A percentile compares a stretch with the other conserved stretches of the same genome.
Evolutionary conservation across 805 yeast genomes (phyloP).

Genomic region (Kregervanrija fluxuum): DNA sequence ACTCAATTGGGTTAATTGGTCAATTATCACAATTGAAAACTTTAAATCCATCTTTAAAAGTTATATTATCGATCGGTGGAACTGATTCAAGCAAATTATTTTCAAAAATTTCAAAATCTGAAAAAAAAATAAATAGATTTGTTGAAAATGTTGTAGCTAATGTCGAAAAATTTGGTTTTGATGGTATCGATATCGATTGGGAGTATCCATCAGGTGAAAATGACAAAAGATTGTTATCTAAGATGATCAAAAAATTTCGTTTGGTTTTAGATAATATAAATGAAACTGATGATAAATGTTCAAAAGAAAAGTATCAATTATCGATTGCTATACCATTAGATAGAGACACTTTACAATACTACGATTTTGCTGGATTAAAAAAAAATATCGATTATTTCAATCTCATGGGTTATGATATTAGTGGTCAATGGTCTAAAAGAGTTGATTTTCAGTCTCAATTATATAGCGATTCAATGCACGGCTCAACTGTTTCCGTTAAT

Average conservation of each 20-base stretch:
- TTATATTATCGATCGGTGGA: conserved; percentile 81
- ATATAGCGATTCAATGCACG: conserved; percentile 20
- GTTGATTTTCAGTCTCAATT: conserved; percentile 71
- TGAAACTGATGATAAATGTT: conserved; percentile 32
- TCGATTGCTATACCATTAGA: conserved; percentile 78
- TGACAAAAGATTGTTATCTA: conserved; percentile 40
- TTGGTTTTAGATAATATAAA: not conserved
- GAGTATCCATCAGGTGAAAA: conserved; percentile 56
- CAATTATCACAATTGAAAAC: conserved; percentile 23
- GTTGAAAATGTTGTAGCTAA: conserved; percentile 39
- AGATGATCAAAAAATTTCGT: conserved; percentile 29
- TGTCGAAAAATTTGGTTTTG: conserved; percentile 56
- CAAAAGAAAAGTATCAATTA: conserved; percentile 29
- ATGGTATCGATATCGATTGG: conserved; percentile 94
- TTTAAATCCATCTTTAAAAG: conserved; percentile 34
- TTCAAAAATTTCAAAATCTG: conserved; percentile 22
- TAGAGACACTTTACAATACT: conserved; percentile 32
- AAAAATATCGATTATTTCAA: conserved; percentile 63
- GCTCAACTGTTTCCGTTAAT: conserved; percentile 35
- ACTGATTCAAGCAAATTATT: conserved; percentile 43
- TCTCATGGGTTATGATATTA: conserved; percentile 85
- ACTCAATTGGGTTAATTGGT: conserved; percentile 21
- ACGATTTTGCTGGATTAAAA: conserved; percentile 51
- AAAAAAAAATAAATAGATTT: conserved; percentile 34
- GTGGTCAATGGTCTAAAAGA: conserved; percentile 64